These are phyloP conservation scores for Areca catechu DNA, from an alignment of 176 grass and related monocot genomes.

Conservation along the genomic window DNA sequence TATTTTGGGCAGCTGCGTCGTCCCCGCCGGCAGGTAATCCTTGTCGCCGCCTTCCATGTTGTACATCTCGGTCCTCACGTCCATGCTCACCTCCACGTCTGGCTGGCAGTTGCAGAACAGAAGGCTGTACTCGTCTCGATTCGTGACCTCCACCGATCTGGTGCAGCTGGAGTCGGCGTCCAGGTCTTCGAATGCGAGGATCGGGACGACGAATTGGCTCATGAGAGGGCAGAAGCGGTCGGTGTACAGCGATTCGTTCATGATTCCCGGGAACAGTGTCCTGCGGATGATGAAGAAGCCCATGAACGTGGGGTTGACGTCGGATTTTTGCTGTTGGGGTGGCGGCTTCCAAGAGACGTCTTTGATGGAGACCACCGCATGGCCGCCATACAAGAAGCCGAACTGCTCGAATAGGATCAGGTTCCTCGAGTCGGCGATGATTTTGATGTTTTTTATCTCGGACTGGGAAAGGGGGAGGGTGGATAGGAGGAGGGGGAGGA, in stretches of 20 bases:
- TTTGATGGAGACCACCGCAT: constrained; percentile 20
- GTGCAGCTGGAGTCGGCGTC: constrained; percentile 16
- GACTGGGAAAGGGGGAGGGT: constrained; percentile 17
- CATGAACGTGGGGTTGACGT: constrained; percentile 25
- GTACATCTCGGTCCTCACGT: constrained; percentile 64
- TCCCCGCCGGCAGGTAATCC: constrained; percentile 46
- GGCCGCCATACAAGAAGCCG: constrained; percentile 33
- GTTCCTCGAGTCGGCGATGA: constrained; percentile 26
- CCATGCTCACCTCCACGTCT: constrained; percentile 47
- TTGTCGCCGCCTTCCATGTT: constrained; percentile 20
- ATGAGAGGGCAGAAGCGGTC: constrained; percentile 40
- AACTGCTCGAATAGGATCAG: constrained; percentile 79
- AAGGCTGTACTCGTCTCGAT: constrained; percentile 49
- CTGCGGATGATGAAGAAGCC: constrained; percentile 64
- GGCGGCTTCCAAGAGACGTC: constrained; percentile 35
- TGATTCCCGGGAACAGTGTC: constrained; percentile 32
- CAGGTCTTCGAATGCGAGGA: constrained; percentile 36
- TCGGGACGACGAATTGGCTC: constrained; percentile 33
- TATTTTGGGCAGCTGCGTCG: constrained; percentile 35
- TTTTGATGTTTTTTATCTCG: constrained; percentile 54
- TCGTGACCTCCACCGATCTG: constrained; percentile 15
- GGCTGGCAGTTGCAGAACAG: constrained; percentile 55
- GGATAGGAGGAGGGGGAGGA: neutral
- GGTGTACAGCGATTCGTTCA: constrained; percentile 50
- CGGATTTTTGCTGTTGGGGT: neutral